These are phyloP conservation scores for Lolium perenne DNA, from an alignment of 176 grass and related monocot genomes.

Conservation along the genomic window DNA sequence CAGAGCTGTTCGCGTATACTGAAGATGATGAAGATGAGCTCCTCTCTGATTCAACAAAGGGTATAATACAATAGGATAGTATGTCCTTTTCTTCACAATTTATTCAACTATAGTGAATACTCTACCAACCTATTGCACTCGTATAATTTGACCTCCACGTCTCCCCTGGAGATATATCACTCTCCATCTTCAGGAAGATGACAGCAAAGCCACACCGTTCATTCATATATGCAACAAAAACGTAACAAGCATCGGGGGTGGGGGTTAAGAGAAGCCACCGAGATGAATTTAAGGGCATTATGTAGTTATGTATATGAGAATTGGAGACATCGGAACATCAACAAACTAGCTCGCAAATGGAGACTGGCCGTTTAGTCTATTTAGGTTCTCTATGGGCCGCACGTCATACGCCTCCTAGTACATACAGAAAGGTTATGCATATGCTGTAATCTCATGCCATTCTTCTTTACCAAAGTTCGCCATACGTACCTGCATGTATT, in stretches of 20 bases:
- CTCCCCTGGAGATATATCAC: neutral
- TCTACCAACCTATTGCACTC: no score
- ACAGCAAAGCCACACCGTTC: neutral
- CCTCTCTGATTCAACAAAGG: no score
- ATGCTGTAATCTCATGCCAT: neutral
- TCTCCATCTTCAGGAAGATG: neutral
- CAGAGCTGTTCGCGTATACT: no score
- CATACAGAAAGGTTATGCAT: neutral
- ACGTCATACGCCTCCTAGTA: neutral
- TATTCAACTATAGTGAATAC: no score
- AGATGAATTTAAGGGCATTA: neutral
- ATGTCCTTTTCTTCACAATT: no score
- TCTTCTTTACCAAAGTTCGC: neutral
- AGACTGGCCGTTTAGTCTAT: neutral
- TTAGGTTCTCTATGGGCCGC: neutral
- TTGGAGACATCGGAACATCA: neutral
- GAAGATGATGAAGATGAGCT: no score
- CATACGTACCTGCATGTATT: no score
- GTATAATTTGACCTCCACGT: no score
- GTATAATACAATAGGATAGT: no score
- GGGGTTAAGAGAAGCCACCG: no score
- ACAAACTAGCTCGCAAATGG: neutral
- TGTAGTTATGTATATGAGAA: neutral
- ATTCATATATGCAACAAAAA: neutral
- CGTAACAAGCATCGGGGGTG: no score